Base-by-base conservation (phyloP, 2,329 filamentous ascomycete genomes). In the Dactylonectria macrodidyma region DNA sequence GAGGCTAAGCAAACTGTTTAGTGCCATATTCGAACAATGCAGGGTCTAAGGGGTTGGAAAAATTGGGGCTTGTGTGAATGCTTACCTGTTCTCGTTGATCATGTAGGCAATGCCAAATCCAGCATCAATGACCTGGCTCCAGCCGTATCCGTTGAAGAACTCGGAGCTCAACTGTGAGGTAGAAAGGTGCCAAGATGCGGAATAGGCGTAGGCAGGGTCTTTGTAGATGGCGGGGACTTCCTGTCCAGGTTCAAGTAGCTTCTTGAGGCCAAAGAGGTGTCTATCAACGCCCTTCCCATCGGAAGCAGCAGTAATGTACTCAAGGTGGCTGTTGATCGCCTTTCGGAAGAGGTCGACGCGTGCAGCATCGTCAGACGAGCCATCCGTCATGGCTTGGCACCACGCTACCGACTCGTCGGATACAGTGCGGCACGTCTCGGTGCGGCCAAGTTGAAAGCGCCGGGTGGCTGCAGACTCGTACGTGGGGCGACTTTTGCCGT, bases 71-170 rank as follows among this genome's bases (percentile, higher is more conserved):
- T 26, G n/a, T 4, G 26, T 30, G 24, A 22, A 12, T 50, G 78
- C 85, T 81, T 79, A 94, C 92, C 90, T 95, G 83, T 98, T 97
- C 87, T 98, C 95, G 80, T 99, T 99, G 81, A 99, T 98, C 96
- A 99, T 99, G 81, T 99, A 99, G 46, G 96, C 96, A 79, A 99
- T 97, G 72, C 96, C 96, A 83, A 96, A 99, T 34, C 96, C 96
- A 68, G 92, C 93, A 78, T 98, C 95, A 62, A 98, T 93, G 59
- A 99, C 96, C 85, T 99, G 95, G 79, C 93, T 96, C 96, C 96
- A 99, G 52, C 96, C 96, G 82, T 99, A 99, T 26, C 97, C 96
- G 81, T 99, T 99, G 84, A 98, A 99, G 87, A 93, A 98, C 85
- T 99, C 97, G 38, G 92, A 95, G 83, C 93, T 96, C 80, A 99